Base-by-base conservation (phyloP, 805 yeast genomes). In the Saturnispora zaruensis region DNA sequence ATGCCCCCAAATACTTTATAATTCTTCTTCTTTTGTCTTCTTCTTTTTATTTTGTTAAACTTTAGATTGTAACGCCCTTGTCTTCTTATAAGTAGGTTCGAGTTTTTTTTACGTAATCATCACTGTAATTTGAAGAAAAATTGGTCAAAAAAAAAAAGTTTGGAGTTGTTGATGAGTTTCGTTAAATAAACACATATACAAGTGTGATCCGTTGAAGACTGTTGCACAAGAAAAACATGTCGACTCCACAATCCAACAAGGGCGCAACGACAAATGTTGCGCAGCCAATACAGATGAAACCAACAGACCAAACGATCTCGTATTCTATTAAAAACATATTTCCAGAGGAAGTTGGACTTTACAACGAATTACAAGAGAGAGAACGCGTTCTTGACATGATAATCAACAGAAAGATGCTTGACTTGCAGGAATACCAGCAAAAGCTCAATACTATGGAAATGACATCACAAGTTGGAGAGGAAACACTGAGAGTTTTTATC, bases 311-410 rank as follows among this genome's bases (percentile, higher is more conserved):
- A 14, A 59, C 65, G 16, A 62, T 68, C 6, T 61, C 70, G 3
- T 56, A 56, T 16, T 57, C 64, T 1, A 44, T 68, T 20, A 64
- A 59, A 32, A 46, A 54, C 14, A 43, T 58, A 38, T 68, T 67
- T 51, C 71, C 72, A 3, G 68, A 66, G 18, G 64, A 87, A 59
- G 81, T 87, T n/a, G 79, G 75, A 18, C 70, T 81, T 51, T 87
- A 86, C 66, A 78, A 84, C 59, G 75, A 80, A 48, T 71, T 91
- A 43, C 76, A 77, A 55, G 88, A 84, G 7, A 87, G 90, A n/a
- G 99, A 93, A 65, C 77, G 80, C 53, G 76, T 80, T 54, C 67
- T 91, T 43, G 98, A 93, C 65, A 77, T 91, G 50, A 75, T 86
- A 55, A 79, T 87, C 36, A 81, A 90, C 42, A 79, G 95, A 52